A percentile compares a stretch with the other conserved stretches of the same genome.
Evolutionary conservation across 768 basidiomycete species (phyloP).

Genomic region (Tylopilus sp.): DNA sequence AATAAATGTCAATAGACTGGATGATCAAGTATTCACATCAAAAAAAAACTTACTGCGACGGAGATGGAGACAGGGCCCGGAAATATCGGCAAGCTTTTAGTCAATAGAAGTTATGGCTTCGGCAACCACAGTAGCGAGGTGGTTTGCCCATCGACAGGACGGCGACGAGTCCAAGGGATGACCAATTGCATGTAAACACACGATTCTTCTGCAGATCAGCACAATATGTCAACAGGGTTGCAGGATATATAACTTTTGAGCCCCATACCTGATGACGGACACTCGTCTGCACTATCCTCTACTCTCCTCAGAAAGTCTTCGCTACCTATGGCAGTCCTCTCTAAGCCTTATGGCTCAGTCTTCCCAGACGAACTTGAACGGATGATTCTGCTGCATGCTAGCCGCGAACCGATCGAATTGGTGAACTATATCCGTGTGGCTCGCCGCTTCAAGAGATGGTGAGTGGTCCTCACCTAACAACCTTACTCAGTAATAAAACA

Average conservation of each 20-base stretch:
- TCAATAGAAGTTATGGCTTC: no score
- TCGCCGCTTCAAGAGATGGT: neutral
- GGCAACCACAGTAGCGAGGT: no score
- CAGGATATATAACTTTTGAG: neutral
- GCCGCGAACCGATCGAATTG: neutral
- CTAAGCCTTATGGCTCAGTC: neutral
- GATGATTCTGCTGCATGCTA: neutral
- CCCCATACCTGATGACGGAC: neutral
- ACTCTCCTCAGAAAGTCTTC: neutral
- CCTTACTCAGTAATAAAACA: neutral
- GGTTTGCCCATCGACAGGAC: no score
- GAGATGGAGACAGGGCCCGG: no score
- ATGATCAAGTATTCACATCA: no score
- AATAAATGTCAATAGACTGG: no score
- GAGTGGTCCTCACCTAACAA: neutral
- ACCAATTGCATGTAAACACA: no score
- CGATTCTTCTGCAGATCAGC: no score
- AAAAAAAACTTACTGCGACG: no score
- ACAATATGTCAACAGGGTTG: no score
- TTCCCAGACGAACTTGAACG: neutral
- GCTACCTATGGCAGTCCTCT: neutral
- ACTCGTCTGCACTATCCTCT: neutral
- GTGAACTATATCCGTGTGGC: neutral
- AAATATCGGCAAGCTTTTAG: no score
- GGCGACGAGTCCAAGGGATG: no score